Percentiles rank a stretch among this genome's conserved stretches.
These are phyloP conservation scores for Eucalyptus curtisii DNA, from an alignment of 345 rosid genomes.

Conservation along the genomic window DNA sequence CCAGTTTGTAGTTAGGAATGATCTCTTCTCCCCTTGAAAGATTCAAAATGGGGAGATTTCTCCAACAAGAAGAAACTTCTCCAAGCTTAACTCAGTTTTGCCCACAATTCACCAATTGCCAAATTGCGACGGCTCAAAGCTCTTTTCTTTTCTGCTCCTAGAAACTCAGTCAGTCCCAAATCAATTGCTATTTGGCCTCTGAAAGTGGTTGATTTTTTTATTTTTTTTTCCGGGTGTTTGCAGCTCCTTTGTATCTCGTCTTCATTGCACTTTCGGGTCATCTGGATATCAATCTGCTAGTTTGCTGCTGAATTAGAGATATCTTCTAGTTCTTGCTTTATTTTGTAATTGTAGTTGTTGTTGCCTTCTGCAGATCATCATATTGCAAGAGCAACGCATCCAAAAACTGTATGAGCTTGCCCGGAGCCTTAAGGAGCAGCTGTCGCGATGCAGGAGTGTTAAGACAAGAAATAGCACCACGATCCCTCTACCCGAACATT, in stretches of 20 bases:
- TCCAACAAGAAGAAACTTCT: neutral
- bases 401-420: constrained; percentile 68
- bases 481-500: constrained; percentile 20
- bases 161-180: neutral
- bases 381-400: constrained; percentile 74
- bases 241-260: neutral
- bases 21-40: neutral
- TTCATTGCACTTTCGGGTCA: neutral
- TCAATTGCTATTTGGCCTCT: neutral
- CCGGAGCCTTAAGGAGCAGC: constrained; percentile 45
- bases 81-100: neutral
- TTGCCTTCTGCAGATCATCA: constrained; percentile 49
- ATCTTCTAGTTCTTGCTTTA: neutral
- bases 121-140: neutral
- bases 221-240: neutral
- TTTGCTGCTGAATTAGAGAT: neutral
- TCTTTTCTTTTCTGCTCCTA: neutral
- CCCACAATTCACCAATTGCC: neutral
- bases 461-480: constrained; percentile 25
- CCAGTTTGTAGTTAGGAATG: neutral
- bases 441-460: constrained; percentile 40
- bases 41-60: neutral
- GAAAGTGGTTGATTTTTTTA: neutral
- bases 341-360: neutral
- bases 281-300: neutral